These are phyloP conservation scores for Fusarium sublunatum DNA, from an alignment of 2,329 filamentous ascomycete species.

Conservation along the genomic window DNA sequence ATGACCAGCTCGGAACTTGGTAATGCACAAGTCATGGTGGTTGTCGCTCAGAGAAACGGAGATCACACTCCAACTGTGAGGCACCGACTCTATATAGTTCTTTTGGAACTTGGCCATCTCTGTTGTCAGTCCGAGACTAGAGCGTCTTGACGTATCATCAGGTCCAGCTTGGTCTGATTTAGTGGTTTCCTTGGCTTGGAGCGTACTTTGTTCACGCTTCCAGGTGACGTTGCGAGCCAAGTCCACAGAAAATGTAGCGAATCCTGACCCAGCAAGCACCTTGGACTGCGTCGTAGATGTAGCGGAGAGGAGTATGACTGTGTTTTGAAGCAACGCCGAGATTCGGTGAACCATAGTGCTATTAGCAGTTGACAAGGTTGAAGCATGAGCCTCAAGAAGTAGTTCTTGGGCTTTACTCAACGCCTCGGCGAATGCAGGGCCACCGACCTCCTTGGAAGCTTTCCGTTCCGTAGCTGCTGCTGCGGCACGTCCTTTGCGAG, in stretches of 20 bases:
- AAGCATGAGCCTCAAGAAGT: slow-evolving; percentile 71
- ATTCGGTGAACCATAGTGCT: slow-evolving; percentile 71
- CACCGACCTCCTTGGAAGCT: slow-evolving; percentile 46
- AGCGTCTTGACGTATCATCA: slow-evolving; percentile 48
- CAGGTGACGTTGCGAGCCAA: slow-evolving; percentile 76
- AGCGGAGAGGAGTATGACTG: slow-evolving; percentile 73
- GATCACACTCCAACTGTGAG: slow-evolving; percentile 83
- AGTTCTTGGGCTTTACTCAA: slow-evolving; percentile 74
- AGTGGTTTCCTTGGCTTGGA: slow-evolving; percentile 53
- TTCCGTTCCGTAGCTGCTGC: slow-evolving; percentile 40
- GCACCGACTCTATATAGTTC: slow-evolving; percentile 88
- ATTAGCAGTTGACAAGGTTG: slow-evolving; percentile 65
- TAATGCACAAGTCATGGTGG: slow-evolving; percentile 85
- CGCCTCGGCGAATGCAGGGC: slow-evolving; percentile 65
- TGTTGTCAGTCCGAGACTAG: slow-evolving; percentile 59
- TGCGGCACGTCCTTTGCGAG: slow-evolving; percentile 45
- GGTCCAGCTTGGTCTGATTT: slow-evolving; percentile 9
- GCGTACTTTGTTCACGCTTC: slow-evolving; percentile 70
- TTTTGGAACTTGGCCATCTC: slow-evolving; percentile 76
- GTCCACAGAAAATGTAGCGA: slow-evolving; percentile 74
- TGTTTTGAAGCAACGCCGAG: slow-evolving; percentile 72
- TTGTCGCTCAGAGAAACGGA: slow-evolving; percentile 87
- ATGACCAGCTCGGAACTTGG: slow-evolving; percentile 80
- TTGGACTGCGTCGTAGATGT: slow-evolving; percentile 62
- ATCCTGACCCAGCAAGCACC: slow-evolving; percentile 62